phyloP scores from a whole-genome alignment of 2,329 filamentous ascomycete species.

The Sclerotinia glacialis region DNA sequence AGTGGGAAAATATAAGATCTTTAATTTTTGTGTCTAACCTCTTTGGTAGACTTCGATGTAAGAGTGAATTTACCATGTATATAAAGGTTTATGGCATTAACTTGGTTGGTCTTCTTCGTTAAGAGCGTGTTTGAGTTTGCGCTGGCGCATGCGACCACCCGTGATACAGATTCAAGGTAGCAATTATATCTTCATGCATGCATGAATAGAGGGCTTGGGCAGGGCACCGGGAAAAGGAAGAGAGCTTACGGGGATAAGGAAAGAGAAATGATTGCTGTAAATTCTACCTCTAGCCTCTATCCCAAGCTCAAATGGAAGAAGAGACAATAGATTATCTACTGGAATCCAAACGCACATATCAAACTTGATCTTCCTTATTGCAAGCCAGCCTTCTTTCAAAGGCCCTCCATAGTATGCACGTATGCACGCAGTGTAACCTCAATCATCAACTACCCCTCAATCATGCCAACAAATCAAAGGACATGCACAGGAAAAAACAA shows the following conservation, averaged over 20 bases:
- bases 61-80: not conserved
- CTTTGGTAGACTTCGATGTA: not conserved
- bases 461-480: not conserved
- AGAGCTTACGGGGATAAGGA: not conserved
- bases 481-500: not conserved
- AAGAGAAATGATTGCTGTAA: not conserved
- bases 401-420: not conserved
- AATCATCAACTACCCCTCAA: not conserved
- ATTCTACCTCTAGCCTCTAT: not conserved
- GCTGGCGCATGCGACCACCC: too few species aligned
- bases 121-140: not conserved
- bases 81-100: not conserved
- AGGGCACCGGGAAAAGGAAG: too few species aligned
- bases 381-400: not conserved
- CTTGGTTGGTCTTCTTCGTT: too few species aligned
- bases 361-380: not conserved
- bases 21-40: not conserved
- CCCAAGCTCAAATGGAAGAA: not conserved
- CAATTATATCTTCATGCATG: not conserved
- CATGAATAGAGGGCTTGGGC: not conserved
- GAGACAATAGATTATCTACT: not conserved
- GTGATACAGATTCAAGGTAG: not conserved
- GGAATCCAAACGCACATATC: not conserved
- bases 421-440: slow-evolving; percentile 1
- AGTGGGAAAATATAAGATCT: not conserved